Conservation (phyloP, 306 rosid genomes). For the Citrullus colocynthis region DNA sequence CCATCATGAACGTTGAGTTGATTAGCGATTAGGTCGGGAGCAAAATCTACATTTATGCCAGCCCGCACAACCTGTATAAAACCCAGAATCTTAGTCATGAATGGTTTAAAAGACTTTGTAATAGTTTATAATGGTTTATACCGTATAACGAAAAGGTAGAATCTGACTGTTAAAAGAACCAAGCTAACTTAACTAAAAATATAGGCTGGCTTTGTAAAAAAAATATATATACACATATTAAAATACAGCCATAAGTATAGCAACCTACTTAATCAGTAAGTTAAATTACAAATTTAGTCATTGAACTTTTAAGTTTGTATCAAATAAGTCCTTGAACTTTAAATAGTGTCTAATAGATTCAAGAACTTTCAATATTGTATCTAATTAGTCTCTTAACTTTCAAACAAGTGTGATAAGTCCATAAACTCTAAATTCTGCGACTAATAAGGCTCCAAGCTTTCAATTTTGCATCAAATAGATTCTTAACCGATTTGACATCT, state of each 20-base stretch:
- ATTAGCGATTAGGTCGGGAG: constrained; percentile 71
- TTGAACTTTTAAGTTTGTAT: no score
- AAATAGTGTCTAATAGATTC: no score
- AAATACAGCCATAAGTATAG: not conserved
- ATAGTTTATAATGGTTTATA: not conserved
- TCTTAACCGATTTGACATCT: no score
- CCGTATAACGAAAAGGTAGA: not conserved
- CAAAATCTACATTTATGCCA: constrained; percentile 74
- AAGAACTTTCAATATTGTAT: no score
- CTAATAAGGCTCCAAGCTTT: no score
- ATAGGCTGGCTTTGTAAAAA: not conserved
- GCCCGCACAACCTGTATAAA: constrained; percentile 59
- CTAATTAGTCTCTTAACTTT: no score
- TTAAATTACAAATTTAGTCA: no score
- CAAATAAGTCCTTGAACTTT: no score
- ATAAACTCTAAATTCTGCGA: no score
- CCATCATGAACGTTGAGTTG: constrained; percentile 90
- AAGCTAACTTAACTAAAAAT: not conserved
- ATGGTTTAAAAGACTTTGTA: not conserved
- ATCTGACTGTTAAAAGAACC: not conserved
- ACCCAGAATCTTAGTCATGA: constrained; percentile 5
- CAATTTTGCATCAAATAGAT: no score
- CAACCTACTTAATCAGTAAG: not conserved
- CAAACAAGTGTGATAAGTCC: no score
- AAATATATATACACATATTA: not conserved